Evolutionary conservation across 108 stramenopile genomes (phyloP), one percentile per base, ranked within the genome.

Genomic region (Conticribra weissflogii): DNA sequence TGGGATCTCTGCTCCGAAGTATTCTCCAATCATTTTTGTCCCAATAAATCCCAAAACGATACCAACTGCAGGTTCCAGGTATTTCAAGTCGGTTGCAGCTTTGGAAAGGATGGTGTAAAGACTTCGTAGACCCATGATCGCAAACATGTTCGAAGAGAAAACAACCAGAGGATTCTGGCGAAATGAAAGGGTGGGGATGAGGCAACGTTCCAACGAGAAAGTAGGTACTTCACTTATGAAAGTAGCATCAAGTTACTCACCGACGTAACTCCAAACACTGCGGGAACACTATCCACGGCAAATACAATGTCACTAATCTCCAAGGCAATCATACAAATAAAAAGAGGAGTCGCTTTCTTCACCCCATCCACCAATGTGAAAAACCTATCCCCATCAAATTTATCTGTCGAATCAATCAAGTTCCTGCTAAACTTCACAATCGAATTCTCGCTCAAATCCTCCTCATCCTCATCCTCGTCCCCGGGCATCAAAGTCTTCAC

Each of bases 241-340:
- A 63, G 4, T 19, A 2, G n/a, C 12, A 68, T 73, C 12, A 45
- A 68, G 29, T 0, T 1, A 64, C 89, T 85, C 74, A 93, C 92
- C 71, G 83, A 84, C n/a, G 95, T 94, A 0, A 98, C 95, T 45
- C 96, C 97, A 73, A 97, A 94, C 8, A 96, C 96, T 23, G 98
- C 97, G 8, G 98, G 98, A 62, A 98, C 95, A 59, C 92, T 96
- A 54, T 97, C 96, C 23, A 97, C 94, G 9, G 97, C 98, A 81
- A 98, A 98, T 5, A 97, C 94, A 41, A 98, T 87, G 80, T 98
- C 98, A 67, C 87, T 88, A 25, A 97, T 86, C 83, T 98, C 98
- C 19, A 98, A 85, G 34, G 96, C 94, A 24, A 97, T 78, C 86
- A 97, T 83, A 63, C 97, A 97, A 49, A 97, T 83, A 53, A 98